phyloP scores from a whole-genome alignment of 257 asterid species.

The Gentiana macrophylla region DNA sequence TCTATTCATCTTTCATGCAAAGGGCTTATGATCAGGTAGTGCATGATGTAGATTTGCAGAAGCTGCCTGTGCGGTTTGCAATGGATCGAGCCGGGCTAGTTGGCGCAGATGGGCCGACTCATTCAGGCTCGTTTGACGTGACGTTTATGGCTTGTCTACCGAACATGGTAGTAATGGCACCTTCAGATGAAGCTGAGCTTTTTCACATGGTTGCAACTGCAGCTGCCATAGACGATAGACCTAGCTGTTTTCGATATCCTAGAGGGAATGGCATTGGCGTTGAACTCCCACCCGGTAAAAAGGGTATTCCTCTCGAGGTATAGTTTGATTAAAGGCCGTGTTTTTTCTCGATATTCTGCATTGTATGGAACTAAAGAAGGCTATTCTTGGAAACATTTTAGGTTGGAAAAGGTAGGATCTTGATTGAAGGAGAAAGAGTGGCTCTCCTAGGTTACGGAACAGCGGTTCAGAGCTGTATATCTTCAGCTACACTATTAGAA shows the following conservation, averaged over 20 bases:
- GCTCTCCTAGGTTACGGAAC: constrained; percentile 29
- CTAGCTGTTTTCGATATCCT: constrained; percentile 58
- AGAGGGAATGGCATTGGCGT: constrained; percentile 67
- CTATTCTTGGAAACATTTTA: background rate
- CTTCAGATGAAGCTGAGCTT: constrained; percentile 60
- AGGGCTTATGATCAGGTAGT: constrained; percentile 70
- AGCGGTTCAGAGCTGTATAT: constrained; percentile 22
- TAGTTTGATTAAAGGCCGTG: background rate
- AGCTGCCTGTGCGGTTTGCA: constrained; percentile 51
- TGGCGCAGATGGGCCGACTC: constrained; percentile 75
- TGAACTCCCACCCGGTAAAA: constrained; percentile 35
- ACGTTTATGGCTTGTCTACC: constrained; percentile 67
- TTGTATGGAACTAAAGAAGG: background rate
- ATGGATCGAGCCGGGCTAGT: constrained; percentile 72
- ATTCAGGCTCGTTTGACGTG: constrained; percentile 64
- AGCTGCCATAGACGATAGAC: constrained; percentile 46
- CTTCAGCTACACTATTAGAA: constrained; percentile 21
- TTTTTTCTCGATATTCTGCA: background rate
- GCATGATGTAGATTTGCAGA: constrained; percentile 71
- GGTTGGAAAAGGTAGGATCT: constrained; percentile 27
- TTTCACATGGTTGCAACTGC: constrained; percentile 74
- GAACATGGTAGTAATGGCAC: constrained; percentile 79
- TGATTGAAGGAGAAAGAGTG: constrained; percentile 24
- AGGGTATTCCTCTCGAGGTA: constrained; percentile 58
- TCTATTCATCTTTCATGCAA: constrained; percentile 61